phyloP scores from a whole-genome alignment of 306 rosid genomes.

The Castanea mollissima region DNA sequence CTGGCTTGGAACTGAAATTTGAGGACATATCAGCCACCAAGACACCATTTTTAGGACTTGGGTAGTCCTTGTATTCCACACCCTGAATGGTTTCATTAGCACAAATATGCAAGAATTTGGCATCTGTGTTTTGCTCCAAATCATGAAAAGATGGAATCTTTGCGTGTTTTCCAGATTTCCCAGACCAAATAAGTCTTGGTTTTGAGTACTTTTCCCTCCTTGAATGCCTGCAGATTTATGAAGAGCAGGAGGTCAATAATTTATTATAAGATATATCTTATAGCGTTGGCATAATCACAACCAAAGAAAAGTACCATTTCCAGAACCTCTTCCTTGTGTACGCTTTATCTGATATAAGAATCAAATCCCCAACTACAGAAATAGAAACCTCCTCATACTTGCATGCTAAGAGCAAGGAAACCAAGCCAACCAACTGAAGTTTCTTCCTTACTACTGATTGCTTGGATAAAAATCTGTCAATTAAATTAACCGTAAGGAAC shows the following conservation, averaged over 20 bases:
- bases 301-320: constrained; percentile 60
- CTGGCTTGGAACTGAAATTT: constrained; percentile 90
- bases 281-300: not conserved
- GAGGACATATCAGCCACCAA: constrained; percentile 93
- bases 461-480: constrained; percentile 75
- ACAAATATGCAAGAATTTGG: constrained; percentile 77
- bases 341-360: constrained; percentile 86
- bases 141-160: constrained; percentile 58
- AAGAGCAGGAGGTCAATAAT: constrained; percentile 3
- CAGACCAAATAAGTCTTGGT: constrained; percentile 84
- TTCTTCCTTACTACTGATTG: constrained; percentile 71
- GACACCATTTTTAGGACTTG: constrained; percentile 48
- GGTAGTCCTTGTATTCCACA: constrained; percentile 83
- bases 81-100: constrained; percentile 95
- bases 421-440: constrained; percentile 93
- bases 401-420: constrained; percentile 96
- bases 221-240: constrained; percentile 57
- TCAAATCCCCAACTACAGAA: constrained; percentile 81
- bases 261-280: not conserved
- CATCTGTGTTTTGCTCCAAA: constrained; percentile 54
- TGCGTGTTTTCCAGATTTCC: constrained; percentile 78
- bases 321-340: constrained; percentile 68
- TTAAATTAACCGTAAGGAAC: constrained; percentile 72
- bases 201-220: constrained; percentile 77
- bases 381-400: constrained; percentile 94